Conservation (phyloP, 1,284 basidiomycete genomes). For the Wolfiporia cocos region DNA sequence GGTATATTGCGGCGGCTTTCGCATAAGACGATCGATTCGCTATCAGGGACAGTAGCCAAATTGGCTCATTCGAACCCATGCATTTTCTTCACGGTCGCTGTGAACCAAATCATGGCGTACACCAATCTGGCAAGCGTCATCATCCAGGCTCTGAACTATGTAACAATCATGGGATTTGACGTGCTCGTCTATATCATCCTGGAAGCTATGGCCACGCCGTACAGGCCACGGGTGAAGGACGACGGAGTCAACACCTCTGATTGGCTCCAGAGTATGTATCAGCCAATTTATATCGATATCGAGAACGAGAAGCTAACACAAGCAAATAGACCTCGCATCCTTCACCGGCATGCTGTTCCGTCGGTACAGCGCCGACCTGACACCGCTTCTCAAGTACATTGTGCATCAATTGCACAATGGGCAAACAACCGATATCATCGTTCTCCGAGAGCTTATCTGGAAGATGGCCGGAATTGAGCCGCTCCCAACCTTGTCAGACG, state of each 20-base stretch:
- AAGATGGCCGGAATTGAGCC: slow-evolving; percentile 96
- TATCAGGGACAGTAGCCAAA: slow-evolving; percentile 90
- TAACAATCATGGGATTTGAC: slow-evolving; percentile 91
- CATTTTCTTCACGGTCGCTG: slow-evolving; percentile 85
- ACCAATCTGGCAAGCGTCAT: slow-evolving; percentile 91
- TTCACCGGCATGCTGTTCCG: slow-evolving; percentile 93
- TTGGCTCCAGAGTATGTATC: slow-evolving; percentile 90
- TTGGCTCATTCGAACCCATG: slow-evolving; percentile 91
- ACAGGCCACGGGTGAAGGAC: slow-evolving; percentile 82
- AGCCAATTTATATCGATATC: neutral
- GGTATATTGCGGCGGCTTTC: slow-evolving; percentile 76
- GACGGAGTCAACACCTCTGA: slow-evolving; percentile 90
- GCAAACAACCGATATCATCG: slow-evolving; percentile 85
- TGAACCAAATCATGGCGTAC: slow-evolving; percentile 95
- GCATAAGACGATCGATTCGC: slow-evolving; percentile 75
- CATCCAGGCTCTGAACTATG: slow-evolving; percentile 86
- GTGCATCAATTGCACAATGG: slow-evolving; percentile 84
- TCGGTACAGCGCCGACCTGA: slow-evolving; percentile 80
- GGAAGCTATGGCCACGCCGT: slow-evolving; percentile 83
- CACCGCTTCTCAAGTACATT: slow-evolving; percentile 85
- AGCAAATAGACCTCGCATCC: slow-evolving; percentile 78
- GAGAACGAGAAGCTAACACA: too few relatives aligned
- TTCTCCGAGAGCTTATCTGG: slow-evolving; percentile 88
- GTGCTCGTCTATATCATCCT: slow-evolving; percentile 87
- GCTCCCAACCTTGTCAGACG: slow-evolving; percentile 82